Conservation (phyloP, 75 land plant genomes). For the Sequoiadendron giganteum region DNA sequence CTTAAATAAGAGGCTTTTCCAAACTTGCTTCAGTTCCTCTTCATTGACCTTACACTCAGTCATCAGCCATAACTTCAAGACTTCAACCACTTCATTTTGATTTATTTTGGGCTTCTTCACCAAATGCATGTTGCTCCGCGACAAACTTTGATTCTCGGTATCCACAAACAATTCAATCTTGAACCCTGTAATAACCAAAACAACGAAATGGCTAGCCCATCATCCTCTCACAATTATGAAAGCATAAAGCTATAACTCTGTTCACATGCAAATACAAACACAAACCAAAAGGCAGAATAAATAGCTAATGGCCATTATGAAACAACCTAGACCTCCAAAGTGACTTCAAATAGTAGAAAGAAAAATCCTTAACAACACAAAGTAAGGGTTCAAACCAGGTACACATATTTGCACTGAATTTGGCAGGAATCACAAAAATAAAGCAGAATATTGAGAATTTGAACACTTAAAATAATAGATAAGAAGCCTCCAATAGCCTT, state of each 20-base stretch:
- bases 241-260: not conserved
- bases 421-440: not conserved
- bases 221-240: not conserved
- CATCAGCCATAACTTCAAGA: slow-evolving; percentile 31
- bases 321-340: not conserved
- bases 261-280: not conserved
- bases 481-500: not conserved
- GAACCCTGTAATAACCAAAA: not conserved
- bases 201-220: not conserved
- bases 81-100: slow-evolving; percentile 26
- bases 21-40: slow-evolving; percentile 34
- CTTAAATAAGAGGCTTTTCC: slow-evolving; percentile 43
- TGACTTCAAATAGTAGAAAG: not conserved
- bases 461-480: not conserved
- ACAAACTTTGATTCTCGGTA: not conserved
- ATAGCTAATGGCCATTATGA: too few species aligned
- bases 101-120: slow-evolving; percentile 29
- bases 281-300: not conserved
- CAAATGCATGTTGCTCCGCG: not conserved
- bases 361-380: not conserved
- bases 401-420: not conserved
- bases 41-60: slow-evolving; percentile 31
- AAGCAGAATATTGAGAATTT: not conserved
- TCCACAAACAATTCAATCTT: not conserved
- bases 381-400: not conserved